Conservation (phyloP, 2,329 filamentous ascomycete species). For the Penicillium sp. region DNA sequence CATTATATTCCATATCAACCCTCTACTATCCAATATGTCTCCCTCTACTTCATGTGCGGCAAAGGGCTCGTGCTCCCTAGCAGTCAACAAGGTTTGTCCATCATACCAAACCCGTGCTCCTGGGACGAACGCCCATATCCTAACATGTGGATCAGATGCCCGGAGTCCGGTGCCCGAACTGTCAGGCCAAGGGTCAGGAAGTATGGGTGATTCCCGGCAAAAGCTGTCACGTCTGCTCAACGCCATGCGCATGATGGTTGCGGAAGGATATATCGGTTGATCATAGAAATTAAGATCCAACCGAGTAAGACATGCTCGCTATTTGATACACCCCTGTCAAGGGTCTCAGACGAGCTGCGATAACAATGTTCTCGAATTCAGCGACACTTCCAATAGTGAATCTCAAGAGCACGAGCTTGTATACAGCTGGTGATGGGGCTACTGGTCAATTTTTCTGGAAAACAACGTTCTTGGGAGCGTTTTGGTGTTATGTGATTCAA, state of each 20-base stretch:
- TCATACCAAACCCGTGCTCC: not conserved
- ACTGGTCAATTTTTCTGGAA: not conserved
- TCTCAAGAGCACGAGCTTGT: not conserved
- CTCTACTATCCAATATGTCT: constrained; percentile 7
- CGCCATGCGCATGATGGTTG: constrained; percentile 29
- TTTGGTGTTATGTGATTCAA: not conserved
- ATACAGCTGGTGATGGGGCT: too few species aligned
- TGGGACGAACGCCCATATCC: not conserved
- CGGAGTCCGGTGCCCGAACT: constrained; percentile 45
- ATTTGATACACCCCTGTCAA: not conserved
- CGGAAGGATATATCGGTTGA: not conserved
- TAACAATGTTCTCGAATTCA: not conserved
- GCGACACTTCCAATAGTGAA: not conserved
- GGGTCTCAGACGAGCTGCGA: not conserved
- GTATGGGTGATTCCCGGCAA: constrained; percentile 50
- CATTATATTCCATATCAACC: not conserved
- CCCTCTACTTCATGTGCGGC: constrained; percentile 6
- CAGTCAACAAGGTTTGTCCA: constrained; percentile 18
- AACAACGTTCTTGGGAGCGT: not conserved
- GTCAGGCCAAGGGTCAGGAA: constrained; percentile 36
- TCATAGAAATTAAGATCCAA: not conserved
- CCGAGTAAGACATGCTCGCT: not conserved
- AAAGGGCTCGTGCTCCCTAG: constrained; percentile 5
- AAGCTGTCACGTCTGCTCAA: constrained; percentile 44
- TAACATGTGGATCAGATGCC: constrained; percentile 37